Evolutionary conservation across 208 protist species (phyloP), one percentile per base, ranked within the genome.

Genomic region (Leishmania mexicana): DNA sequence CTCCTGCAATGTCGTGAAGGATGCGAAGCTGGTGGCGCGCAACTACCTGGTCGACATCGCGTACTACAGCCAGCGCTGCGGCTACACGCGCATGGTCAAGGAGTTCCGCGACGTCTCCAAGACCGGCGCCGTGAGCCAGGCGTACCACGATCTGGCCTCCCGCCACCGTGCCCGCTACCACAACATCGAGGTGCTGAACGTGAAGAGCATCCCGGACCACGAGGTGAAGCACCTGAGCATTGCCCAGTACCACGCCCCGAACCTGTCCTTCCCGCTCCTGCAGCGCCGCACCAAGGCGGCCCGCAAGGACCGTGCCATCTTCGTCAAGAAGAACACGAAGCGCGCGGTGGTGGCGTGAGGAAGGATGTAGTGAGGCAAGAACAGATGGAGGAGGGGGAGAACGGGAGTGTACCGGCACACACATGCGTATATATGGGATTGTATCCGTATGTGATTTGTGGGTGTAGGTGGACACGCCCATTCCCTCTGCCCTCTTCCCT

Each of bases 71-170:
- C 98, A 98, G 79, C 96, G 99, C 79, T 98, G 93, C 84, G 99
- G 99, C 81, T 99, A 98, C 81, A 99, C 99, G 85, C 99, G 99
- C 96, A 99, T 99, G 95, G 98, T 99, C 93, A 99, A 99, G 95
- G 99, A 99, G 94, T 99, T 99, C 97, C 97, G 99, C 84, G 99
- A 99, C 76, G 93, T 97, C 40, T 96, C 96, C 84, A 94, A 99
- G 83, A 89, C 90, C 79, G 98, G 96, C 74, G 99, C 99, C 83
- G 97, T 99, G 76, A 94, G 98, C 75, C 96, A 99, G 92, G 96
- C 99, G 85, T 99, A 99, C 94, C 90, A 96, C 81, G 99, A 99
- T 77, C 98, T 99, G 89, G 99, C 99, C 81, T 98, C 96, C 84
- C 98, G 98, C 88, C 98, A 99, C 91, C 96, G 98, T 71, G 98